Base-by-base conservation (phyloP, 805 yeast species). In the Metschnikowia arizonensis region DNA sequence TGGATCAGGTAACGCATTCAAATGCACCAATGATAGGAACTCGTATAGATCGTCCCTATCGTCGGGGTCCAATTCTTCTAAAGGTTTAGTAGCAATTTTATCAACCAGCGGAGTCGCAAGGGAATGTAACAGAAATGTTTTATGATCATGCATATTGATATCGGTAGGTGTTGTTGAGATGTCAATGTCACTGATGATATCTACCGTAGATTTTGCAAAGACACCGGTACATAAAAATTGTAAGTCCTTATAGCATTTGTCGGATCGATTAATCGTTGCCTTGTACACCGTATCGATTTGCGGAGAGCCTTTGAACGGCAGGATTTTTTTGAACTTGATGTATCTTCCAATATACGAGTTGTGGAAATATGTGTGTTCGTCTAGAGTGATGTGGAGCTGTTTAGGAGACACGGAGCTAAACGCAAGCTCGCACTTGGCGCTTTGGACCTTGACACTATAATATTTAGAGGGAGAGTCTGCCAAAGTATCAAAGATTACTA, bases 261-360 rank as follows among this genome's bases (percentile, higher is more conserved):
- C 33, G 2, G 15, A 21, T 26, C 42, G 36, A 3, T 40, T 33
- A 4, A 33, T 44, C 1, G 23, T 25, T 4, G 46, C 49, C 4
- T 33, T 7, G 31, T 42, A 48, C 9, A 31, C 33, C 1, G 34
- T 33, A 10, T 33, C 44, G 36, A 43, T 26, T 1, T 47, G 41
- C 4, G 40, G 12, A 3, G 55, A 46, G 4, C 51, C 50, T 24
- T 54, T 54, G 9, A 47, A 45, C 11, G 56, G 52, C n/a, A 23
- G 24, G 28, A 6, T 12, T 23, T 49, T 48, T 17, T 25, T 42
- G 46, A 54, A 50, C n/a, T 25, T 26, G 33, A 47, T 33, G 39
- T 46, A 47, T n/a, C 53, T 44, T 15, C 52, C 50, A 4, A 49
- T 49, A 30, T 52, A 54, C 5, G 49, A 29, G 32, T 52, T 45